Evolutionary conservation across 768 basidiomycete genomes (phyloP).

Genomic region (Macrolepiota fuliginosa): DNA sequence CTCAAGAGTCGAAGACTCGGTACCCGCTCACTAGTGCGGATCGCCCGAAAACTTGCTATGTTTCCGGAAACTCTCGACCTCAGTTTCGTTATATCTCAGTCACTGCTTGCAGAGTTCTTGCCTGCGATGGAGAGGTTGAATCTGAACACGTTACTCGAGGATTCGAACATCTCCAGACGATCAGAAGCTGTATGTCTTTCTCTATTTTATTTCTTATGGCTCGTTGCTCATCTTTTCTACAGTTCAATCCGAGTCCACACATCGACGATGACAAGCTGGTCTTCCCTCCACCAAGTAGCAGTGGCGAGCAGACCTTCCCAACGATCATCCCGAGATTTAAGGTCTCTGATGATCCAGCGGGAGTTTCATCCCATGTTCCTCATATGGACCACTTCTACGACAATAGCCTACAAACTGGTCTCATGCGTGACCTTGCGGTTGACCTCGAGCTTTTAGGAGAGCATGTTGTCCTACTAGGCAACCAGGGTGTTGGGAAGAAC

Average conservation of each 20-base stretch:
- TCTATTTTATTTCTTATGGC: neutral
- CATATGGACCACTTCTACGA: conserved; percentile 73
- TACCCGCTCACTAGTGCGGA: conserved; percentile 55
- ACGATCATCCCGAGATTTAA: conserved; percentile 51
- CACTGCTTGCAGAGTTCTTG: conserved; percentile 58
- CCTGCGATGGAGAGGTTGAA: conserved; percentile 57
- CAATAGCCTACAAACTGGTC: conserved; percentile 63
- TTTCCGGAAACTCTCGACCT: conserved; percentile 46
- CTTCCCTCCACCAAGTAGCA: conserved; percentile 44
- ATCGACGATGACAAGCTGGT: conserved; percentile 35
- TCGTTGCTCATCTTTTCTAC: conserved; percentile 8
- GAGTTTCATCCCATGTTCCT: conserved; percentile 56
- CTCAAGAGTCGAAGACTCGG: conserved; percentile 65
- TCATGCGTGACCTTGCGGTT: conserved; percentile 64
- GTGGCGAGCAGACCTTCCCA: conserved; percentile 26
- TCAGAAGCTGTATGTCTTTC: conserved; percentile 37
- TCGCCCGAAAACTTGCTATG: conserved; percentile 46
- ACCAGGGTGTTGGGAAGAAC: conserved; percentile 76
- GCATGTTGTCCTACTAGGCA: conserved; percentile 64
- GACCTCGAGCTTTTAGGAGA: conserved; percentile 61
- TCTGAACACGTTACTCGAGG: conserved; percentile 48
- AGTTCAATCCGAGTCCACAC: conserved; percentile 51
- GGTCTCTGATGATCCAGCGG: conserved; percentile 46
- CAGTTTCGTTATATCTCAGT: conserved; percentile 42
- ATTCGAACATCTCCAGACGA: conserved; percentile 41